Base-by-base conservation (phyloP, 148 eudicot genomes). In the Cornus suecica region DNA sequence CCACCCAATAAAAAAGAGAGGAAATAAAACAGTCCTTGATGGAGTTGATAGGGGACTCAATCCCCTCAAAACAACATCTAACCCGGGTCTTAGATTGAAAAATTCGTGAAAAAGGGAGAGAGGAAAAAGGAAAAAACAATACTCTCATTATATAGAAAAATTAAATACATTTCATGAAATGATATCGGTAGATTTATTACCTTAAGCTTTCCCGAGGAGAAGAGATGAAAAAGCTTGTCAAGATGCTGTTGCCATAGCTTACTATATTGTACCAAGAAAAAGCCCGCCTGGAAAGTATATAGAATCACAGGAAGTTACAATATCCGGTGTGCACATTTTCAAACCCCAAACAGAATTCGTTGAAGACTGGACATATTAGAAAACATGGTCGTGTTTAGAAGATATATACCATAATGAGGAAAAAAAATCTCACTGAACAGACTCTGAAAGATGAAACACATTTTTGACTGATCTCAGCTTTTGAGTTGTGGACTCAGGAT, bases 231-330 rank as follows among this genome's bases (percentile, higher is more conserved):
- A 78, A 94, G 83, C 76, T 84, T 92, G 79, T 92, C 92, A 68
- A 94, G 84, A 79, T 94, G 97, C 45, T 88, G 83, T 83, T 88
- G 96, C 96, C 96, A 94, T 22, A 90, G 80, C 52, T 82, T 89
- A 84, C 86, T 82, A 83, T 94, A 89, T 84, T 94, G 98, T 42
- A 88, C 79, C 56, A 94, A 87, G 82, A 92, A 94, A 83, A 94
- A 94, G 72, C 98, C 98, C 80, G 90, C 90, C 98, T 85, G 86
- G 27, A 69, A 61, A 72, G 31, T 30, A 29, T 71, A 58, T 26
- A 9, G 9, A 69, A 65, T 41, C 58, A 66, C 27, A 24, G 76
- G 16, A 18, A 20, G 58, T 24, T 32, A 22, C 41, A 71, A 51
- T 42, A 18, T 37, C 72, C 58, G n/a, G 66, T 68, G 18, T 25